Evolutionary conservation across 352 stramenopile species (phyloP), one percentile per base, ranked within the genome.

Genomic region (Phytophthora tentaculata): DNA sequence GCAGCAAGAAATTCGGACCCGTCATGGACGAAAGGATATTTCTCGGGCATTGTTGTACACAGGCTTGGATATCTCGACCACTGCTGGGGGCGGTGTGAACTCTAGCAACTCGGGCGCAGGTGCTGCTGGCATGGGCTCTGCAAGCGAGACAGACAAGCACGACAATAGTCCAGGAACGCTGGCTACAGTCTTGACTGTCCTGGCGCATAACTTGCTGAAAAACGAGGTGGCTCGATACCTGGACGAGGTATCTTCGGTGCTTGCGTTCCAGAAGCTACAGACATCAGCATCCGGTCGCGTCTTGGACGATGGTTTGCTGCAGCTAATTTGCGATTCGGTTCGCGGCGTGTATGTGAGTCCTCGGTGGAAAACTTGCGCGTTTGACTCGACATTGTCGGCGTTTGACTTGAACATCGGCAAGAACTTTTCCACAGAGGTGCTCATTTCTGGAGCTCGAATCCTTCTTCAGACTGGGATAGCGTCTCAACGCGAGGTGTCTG

Each of bases 341-440:
- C 79, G 85, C 12, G 88, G 88, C 24, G 77, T 96, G 29, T 96
- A 91, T 55, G 71, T 95, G 24, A 79, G 76, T 29, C 76, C 83
- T 28, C 79, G 86, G 4, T 96, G 88, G 88, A 96, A 96, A 71
- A 83, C 79, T 6, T 95, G 88, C 68, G 74, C 84, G 19, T 86
- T 83, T 41, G 81, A 93, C 45, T 91, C 88, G 53, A 95, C 86
- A 24, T 56, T 95, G 8, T 86, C 86, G 19, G 83, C 86, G 1
- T 91, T 96, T 52, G 88, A 96, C 53, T 72, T 96, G 22, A 84
- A 69, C 58, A 88, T 96, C 35, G 88, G 88, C 41, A 96, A 96
- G 69, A 90, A 89, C 63, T 95, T 93, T 28, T 83, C 77, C 0
- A 94, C 88, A 13, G 88, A 96, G 65, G 77, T 96, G 29, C 60